Evolutionary conservation across 1,139 yeast species (phyloP).

Genomic region (Kodamaea sp.): DNA sequence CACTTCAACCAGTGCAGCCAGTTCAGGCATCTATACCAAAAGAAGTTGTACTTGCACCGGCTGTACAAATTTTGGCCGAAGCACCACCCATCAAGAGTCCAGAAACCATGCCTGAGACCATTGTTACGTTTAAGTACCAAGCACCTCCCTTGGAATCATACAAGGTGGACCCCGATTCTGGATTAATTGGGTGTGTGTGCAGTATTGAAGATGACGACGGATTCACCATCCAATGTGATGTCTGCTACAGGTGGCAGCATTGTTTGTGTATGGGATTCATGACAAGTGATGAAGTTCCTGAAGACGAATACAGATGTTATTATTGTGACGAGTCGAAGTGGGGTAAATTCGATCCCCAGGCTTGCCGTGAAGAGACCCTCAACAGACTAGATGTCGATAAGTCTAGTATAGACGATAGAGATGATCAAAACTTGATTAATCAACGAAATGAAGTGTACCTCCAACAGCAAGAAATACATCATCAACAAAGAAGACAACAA

Average conservation of each 20-base stretch:
- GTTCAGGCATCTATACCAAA: no score
- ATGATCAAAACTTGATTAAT: slow-evolving; percentile 3
- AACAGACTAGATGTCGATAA: slow-evolving; percentile 29
- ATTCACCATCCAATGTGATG: slow-evolving; percentile 90
- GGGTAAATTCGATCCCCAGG: slow-evolving; percentile 50
- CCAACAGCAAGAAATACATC: slow-evolving; percentile 10
- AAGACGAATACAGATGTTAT: slow-evolving; percentile 75
- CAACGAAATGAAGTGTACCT: slow-evolving; percentile 5
- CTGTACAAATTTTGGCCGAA: no score
- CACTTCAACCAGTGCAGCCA: no score
- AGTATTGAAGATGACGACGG: slow-evolving; percentile 92
- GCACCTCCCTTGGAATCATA: slow-evolving; percentile 46
- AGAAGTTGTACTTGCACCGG: no score
- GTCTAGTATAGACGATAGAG: slow-evolving; percentile 8
- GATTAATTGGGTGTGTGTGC: slow-evolving; percentile 88
- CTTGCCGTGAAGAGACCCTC: slow-evolving; percentile 35
- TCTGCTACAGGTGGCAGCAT: slow-evolving; percentile 93
- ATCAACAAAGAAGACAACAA: slow-evolving; percentile 9
- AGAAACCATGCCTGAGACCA: no score
- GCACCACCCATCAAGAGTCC: no score
- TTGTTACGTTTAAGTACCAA: no score
- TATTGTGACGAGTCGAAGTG: slow-evolving; percentile 64
- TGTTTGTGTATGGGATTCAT: slow-evolving; percentile 82
- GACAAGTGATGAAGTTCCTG: slow-evolving; percentile 76
- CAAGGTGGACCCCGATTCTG: slow-evolving; percentile 76